Base-by-base conservation (phyloP, 768 basidiomycete species). In the Cystofilobasidium macerans region DNA sequence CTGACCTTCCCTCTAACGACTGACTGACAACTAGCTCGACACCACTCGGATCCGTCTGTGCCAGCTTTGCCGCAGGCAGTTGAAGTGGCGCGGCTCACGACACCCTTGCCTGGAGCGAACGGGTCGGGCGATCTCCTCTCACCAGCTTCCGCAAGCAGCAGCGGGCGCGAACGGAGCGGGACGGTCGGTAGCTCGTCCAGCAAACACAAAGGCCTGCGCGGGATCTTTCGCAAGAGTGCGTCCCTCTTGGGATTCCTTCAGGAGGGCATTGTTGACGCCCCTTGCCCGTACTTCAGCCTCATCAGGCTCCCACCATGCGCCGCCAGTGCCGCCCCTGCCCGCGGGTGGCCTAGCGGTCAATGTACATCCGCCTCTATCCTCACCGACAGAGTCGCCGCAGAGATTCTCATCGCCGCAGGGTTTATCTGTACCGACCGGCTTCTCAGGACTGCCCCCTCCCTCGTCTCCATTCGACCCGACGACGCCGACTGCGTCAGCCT, bases 211-310 rank as follows among this genome's bases (percentile, higher is more conserved):
- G 51, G 51, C 30, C 51, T 54, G 11, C 26, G 30, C 2, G 30
- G 51, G 5, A 54, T 54, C 30, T 54, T 54, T 32, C 51, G 51
- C 51, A 54, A 54, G 51, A 54, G 51, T 54, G 30, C 5, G 48
- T 53, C 43, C 8, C 24, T 26, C 26, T 53, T n/a, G 6, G 7
- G 24, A 5, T 11, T 45, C 18, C 43, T 11, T 16, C 16, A 40
- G 16, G 16, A 40, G 38, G 9, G 16, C 9, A 16, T 40, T 40
- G 38, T 8, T 40, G 38, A n/a, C n/a, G n/a, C n/a, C n/a, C n/a
- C n/a, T 14, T 38, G 7, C 36, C 36, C 22, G 42, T 20, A 8
- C 12, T 20, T 18, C 22, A 18, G 7, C 45, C 4, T 47, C 45
- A n/a, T 47, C 45, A 4, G 45, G 45, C 45, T 5, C 22, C 22